Base-by-base conservation (phyloP, 163 green algal species). In the Coccomyxa subellipsoidea region DNA sequence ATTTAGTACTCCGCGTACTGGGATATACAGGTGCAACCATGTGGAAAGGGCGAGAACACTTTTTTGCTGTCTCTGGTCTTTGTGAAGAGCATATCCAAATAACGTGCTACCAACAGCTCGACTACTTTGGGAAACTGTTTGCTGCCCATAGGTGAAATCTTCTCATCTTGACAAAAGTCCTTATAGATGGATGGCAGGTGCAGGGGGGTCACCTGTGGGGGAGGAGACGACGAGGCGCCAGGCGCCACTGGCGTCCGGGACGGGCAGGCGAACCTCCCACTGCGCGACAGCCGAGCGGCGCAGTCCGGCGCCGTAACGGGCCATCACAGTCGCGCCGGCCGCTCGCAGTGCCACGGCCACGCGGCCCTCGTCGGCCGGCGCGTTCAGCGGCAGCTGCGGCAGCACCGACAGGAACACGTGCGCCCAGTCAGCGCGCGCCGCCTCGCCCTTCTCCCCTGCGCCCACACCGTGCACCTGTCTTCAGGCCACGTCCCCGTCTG, bases 331-430 rank as follows among this genome's bases (percentile, higher is more conserved):
- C 21, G 92, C 92, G 38, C 85, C 88, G 9, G 91, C 91, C 54
- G 83, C 85, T 27, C 86, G 85, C 73, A 96, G 84, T 2, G 91
- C 92, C 18, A 81, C 76, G 31, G 90, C 90, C 54, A 96, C 88
- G 9, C 76, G 83, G 2, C 38, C 81, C 81, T 95, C 86, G 8
- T 93, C 86, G 2, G 69, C 32, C 7, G 53, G 10, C 15, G 72
- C 39, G 79, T 70, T 53, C 54, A 95, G 87, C 9, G 92, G 89
- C 85, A 98, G 88, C 27, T 89, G 77, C 5, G 91, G 89, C 80
- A 97, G 92, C 25, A 97, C 92, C 0, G 86, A 87, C 40, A 96
- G 79, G 87, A 94, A 98, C 54, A 98, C 84, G 83, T 98, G 94
- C 35, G 92, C 88, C 95, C 95, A 98, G 84, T 98, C 94, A 31